Evolutionary conservation across 257 asterid genomes (phyloP), one percentile per base, ranked within the genome.

Genomic region (Cynanchum wilfordii): DNA sequence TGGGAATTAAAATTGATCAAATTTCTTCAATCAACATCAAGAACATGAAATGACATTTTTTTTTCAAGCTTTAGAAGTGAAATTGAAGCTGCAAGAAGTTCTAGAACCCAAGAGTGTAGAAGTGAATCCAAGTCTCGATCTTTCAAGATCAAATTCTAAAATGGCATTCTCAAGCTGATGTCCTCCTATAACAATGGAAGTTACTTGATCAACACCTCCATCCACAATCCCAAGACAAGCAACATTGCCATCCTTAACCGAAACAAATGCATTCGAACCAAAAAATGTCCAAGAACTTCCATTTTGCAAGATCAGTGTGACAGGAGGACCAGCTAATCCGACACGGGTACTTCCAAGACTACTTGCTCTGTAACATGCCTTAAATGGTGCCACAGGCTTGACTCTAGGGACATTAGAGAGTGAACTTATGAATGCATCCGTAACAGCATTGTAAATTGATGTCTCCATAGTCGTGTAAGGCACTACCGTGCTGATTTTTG

Each of bases 171-270:
- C 42, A 73, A 73, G 17, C 51, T 78, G 76, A 73, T 78, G 44
- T 0, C 75, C 78, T 52, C 82, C 78, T 3, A 78, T 78, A 10
- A 73, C 75, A 78, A 78, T 78, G 0, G 78, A 68, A 20, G 78
- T 47, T 20, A 1, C 27, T 17, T n/a, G 4, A 15, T 51, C 10
- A 22, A 49, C 36, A 15, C 77, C 78, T 59, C 30, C 38, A 68
- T 75, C 78, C 5, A 78, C 52, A 68, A 78, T 50, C 0, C 50
- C 78, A 50, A 78, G 71, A 54, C 75, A 78, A 11, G 17, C 22
- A 40, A 69, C 22, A 40, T 55, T 38, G 2, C 52, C 77, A 13
- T 50, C 29, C 3, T 19, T 65, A 19, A 78, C 68, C 54, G 63
- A 13, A 12, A 73, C 75, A 36, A 78, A 20, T 11, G 78, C 47